Base-by-base conservation (phyloP, 2,329 filamentous ascomycete genomes). In the Xylaria sp. region DNA sequence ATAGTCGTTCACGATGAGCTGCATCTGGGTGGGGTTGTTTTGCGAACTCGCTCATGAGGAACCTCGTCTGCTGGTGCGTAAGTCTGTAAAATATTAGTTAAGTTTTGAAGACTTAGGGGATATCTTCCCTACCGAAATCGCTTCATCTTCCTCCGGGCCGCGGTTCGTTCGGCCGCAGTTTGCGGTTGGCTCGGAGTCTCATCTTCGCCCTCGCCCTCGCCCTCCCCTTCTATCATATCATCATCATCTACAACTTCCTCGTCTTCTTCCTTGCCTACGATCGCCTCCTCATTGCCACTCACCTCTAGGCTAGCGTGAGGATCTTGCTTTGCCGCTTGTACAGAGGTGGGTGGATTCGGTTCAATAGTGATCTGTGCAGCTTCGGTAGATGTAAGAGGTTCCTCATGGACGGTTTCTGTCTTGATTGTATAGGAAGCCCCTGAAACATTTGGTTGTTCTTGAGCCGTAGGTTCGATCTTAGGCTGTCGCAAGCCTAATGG, bases 21-120 rank as follows among this genome's bases (percentile, higher is more conserved):
- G 94, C 94, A 82, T 98, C 94, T 8, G 94, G 94, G 79, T 98
- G 94, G 28, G 94, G 93, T 79, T 98, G 94, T 76, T 96, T 94
- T 66, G 94, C 92, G 77, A 98, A 98, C 80, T 98, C 94, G 81
- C 93, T 97, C 94, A 97, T 97, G 66, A 98, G 84, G 76, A 97
- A 98, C 15, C 95, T 91, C n/a, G 95, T 98, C 85, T 98, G 95
- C 76, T 96, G 95, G 80, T 98, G 94, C 0, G 94, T 97, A 73
- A 98, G 89, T 74, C 94, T 97, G 76, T 44, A 37, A 58, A 58
- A 23, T 39, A 75, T 86, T 74, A 86, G 83, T 73, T 63, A 23
- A n/a, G 68, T 56, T 20, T 23, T 28, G 46, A 32, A 34, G 57
- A 41, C 25, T 62, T 20, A 9, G 63, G 10, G 63, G 44, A 37